phyloP scores from a whole-genome alignment of 176 grass and related monocot genomes.

The Ampelocalamus luodianensis region DNA sequence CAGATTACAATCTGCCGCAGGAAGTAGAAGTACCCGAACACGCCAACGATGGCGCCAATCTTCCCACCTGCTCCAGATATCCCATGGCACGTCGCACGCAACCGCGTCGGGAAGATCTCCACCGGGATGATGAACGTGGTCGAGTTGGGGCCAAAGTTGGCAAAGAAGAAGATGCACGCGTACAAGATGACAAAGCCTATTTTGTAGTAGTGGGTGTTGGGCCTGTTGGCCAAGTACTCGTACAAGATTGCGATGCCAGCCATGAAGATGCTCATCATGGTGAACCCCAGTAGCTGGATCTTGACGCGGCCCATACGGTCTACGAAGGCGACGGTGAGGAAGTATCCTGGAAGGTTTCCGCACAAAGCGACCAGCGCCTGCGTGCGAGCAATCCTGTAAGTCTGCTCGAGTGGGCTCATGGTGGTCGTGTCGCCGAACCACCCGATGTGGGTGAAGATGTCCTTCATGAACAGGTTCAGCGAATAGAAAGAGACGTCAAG shows the following conservation, averaged over 20 bases:
- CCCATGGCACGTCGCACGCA: conserved; percentile 41
- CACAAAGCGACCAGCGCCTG: conserved; percentile 13
- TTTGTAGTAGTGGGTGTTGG: too few species aligned
- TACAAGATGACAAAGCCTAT: conserved; percentile 28
- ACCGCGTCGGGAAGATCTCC: conserved; percentile 37
- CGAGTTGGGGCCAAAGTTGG: conserved; percentile 42
- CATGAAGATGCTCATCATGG: conserved; percentile 50
- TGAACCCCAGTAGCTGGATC: conserved; percentile 37
- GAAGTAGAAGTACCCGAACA: background rate
- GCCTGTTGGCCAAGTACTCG: background rate
- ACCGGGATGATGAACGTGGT: conserved; percentile 36
- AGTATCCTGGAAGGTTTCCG: conserved; percentile 34
- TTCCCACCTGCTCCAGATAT: conserved; percentile 35
- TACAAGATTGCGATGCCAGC: conserved; percentile 18
- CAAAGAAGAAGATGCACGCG: conserved; percentile 16
- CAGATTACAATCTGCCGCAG: background rate
- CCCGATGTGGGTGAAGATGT: conserved; percentile 26
- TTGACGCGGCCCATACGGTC: conserved; percentile 35
- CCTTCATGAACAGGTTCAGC: conserved; percentile 6
- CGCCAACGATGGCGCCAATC: conserved; percentile 23
- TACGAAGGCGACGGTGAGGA: conserved; percentile 29
- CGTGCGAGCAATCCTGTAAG: background rate
- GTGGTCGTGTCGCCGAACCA: background rate
- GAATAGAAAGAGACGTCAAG: conserved; percentile 45
- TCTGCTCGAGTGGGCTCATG: conserved; percentile 16